Evolutionary conservation across 2,329 filamentous ascomycete genomes (phyloP).

Genomic region (Falciphora oryzae): DNA sequence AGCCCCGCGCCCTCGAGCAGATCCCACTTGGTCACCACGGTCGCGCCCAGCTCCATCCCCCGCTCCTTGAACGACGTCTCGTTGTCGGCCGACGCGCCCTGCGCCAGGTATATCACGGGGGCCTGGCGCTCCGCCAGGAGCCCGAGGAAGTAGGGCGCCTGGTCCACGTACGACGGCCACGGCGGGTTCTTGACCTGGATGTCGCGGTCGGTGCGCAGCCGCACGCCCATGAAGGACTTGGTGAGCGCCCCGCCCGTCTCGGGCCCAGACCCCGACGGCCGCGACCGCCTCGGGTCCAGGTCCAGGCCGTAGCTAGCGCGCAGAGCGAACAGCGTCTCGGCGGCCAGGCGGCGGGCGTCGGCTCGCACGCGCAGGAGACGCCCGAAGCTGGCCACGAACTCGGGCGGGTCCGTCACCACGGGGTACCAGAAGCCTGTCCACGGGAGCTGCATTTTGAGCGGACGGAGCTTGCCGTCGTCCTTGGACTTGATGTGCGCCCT

Average conservation of each 20-base stretch:
- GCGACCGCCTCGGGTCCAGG: slow-evolving; percentile 22
- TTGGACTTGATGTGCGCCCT: slow-evolving; percentile 19
- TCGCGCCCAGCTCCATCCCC: slow-evolving; percentile 30
- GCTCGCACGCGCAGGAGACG: slow-evolving; percentile 30
- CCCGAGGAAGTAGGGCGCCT: slow-evolving; percentile 27
- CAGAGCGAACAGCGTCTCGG: slow-evolving; percentile 28
- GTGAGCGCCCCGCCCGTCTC: slow-evolving; percentile 9
- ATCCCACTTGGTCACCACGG: slow-evolving; percentile 36
- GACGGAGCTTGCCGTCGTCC: slow-evolving; percentile 23
- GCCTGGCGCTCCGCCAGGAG: slow-evolving; percentile 23
- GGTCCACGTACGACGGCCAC: slow-evolving; percentile 24
- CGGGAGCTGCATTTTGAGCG: slow-evolving; percentile 23
- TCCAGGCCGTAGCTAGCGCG: slow-evolving; percentile 12
- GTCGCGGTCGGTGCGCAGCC: slow-evolving; percentile 31
- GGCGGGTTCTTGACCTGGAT: slow-evolving; percentile 18
- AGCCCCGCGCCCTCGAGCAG: slow-evolving; percentile 28
- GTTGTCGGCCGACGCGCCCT: slow-evolving; percentile 30
- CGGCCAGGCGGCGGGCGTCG: slow-evolving; percentile 29
- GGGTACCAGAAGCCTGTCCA: slow-evolving; percentile 26
- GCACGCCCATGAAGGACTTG: slow-evolving; percentile 26
- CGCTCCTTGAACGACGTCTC: slow-evolving; percentile 29
- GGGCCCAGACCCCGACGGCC: background rate
- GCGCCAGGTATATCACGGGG: slow-evolving; percentile 36
- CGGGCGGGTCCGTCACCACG: slow-evolving; percentile 22
- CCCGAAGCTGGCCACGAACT: slow-evolving; percentile 30